Base-by-base conservation (phyloP, 257 asterid genomes). In the Ligustrum vulgare region DNA sequence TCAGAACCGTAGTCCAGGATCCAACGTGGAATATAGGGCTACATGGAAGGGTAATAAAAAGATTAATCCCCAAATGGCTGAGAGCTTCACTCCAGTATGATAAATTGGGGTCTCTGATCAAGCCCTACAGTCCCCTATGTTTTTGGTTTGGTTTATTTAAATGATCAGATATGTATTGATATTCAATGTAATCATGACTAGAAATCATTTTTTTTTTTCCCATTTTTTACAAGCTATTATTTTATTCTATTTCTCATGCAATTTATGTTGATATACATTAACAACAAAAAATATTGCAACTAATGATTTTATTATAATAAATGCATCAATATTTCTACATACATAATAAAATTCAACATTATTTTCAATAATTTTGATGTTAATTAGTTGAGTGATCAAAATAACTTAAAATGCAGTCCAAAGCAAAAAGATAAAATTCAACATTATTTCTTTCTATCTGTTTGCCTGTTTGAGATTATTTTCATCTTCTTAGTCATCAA, bases 1-100 rank as follows among this genome's bases (percentile, higher is more conserved):
- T n/a, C n/a, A n/a, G n/a, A n/a, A n/a, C 75, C 80, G 80, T 0
- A 91, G 93, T 1, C 56, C 85, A 10, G 91, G 93, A 2, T 70
- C 91, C 0, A 56, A 77, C 58, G 18, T 34, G 0, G 39, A 32
- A 0, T 13, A 49, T 3, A 80, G 91, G 78, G 85, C 81, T n/a
- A 12, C 20, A 2, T 88, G 92, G 92, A 71, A 34, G 72, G 87
- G 89, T 18, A 76, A 82, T 34, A 69, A 77, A 68, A 75, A 79
- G 6, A 65, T 68, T 0, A 35, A 63, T 43, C 64, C 72, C 0
- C 60, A 82, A 31, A 37, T 2, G 0, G 86, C 87, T 1, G 23
- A 51, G 8, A 25, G 47, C 1, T 87, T 72, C 68, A 77, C 87
- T 5, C 73, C 81, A 0, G 87, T 68, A 3, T 15, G 16, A 1